Percentiles rank a stretch among this genome's conserved stretches.
These are phyloP conservation scores for Prinsepia uniflora DNA, from an alignment of 306 rosid genomes.

Conservation along the genomic window DNA sequence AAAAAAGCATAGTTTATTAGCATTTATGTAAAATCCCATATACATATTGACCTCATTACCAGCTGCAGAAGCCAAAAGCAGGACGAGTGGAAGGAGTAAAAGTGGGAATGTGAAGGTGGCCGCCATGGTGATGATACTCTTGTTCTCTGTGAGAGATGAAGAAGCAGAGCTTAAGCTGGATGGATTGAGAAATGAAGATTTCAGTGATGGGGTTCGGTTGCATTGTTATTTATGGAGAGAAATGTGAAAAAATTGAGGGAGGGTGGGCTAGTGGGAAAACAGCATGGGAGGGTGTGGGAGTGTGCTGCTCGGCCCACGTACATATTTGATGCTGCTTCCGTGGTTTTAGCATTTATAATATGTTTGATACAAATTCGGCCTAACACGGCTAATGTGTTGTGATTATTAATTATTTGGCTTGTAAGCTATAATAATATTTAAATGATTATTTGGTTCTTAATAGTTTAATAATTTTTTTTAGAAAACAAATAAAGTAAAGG, in stretches of 20 bases:
- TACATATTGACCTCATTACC: constrained; percentile 24
- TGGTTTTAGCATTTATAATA: no score
- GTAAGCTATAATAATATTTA: no score
- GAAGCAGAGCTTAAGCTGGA: neutral
- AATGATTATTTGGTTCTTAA: no score
- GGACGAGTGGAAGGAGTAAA: constrained; percentile 11
- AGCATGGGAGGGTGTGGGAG: neutral
- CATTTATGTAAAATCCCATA: neutral
- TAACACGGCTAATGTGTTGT: no score
- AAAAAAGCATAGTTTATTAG: neutral
- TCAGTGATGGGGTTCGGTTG: neutral
- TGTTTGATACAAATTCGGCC: no score
- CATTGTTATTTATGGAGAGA: constrained; percentile 32
- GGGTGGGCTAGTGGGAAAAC: constrained; percentile 14
- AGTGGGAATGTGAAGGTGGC: constrained; percentile 21
- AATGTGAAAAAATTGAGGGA: neutral
- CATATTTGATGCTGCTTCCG: no score
- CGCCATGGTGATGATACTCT: constrained; percentile 30
- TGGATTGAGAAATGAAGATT: neutral
- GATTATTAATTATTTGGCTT: no score
- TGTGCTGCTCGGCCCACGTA: constrained; percentile 9
- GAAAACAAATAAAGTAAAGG: no score
- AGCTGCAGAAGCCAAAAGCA: constrained; percentile 27
- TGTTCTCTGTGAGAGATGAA: constrained; percentile 1
- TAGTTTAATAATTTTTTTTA: no score